Conservation (phyloP, 805 yeast genomes). For the Pichia californica region DNA sequence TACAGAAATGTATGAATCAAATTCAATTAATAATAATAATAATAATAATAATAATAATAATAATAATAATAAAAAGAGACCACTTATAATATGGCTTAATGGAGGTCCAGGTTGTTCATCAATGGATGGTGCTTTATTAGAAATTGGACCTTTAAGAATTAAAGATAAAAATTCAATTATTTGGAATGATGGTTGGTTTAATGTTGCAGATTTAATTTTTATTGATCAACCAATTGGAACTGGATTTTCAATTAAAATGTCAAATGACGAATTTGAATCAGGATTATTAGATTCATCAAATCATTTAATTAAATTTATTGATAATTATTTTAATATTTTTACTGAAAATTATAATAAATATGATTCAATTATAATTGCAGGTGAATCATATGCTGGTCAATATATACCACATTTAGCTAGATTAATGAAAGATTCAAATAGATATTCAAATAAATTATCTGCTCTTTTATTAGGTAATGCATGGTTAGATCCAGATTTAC, state of each 20-base stretch:
- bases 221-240: constrained; percentile 96
- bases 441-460: constrained; percentile 36
- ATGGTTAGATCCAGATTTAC: constrained; percentile 86
- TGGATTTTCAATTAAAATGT: constrained; percentile 63
- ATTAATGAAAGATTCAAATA: constrained; percentile 44
- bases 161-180: constrained; percentile 32
- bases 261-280: constrained; percentile 39
- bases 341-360: constrained; percentile 48
- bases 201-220: constrained; percentile 69
- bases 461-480: constrained; percentile 87
- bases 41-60: constrained; percentile 11
- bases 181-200: constrained; percentile 76
- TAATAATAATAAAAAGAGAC: constrained; percentile 21
- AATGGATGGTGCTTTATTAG: constrained; percentile 94
- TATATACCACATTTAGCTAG: constrained; percentile 85
- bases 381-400: constrained; percentile 97
- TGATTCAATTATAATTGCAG: constrained; percentile 67
- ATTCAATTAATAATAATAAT: not conserved
- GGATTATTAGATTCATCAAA: constrained; percentile 52
- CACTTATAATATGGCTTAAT: constrained; percentile 80
- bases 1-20: not conserved
- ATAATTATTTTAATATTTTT: constrained; percentile 59
- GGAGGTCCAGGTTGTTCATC: constrained; percentile 99
- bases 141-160: constrained; percentile 81
- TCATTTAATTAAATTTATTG: constrained; percentile 61